phyloP scores from a whole-genome alignment of 2,329 filamentous ascomycete genomes.

The Colletotrichum navitas region DNA sequence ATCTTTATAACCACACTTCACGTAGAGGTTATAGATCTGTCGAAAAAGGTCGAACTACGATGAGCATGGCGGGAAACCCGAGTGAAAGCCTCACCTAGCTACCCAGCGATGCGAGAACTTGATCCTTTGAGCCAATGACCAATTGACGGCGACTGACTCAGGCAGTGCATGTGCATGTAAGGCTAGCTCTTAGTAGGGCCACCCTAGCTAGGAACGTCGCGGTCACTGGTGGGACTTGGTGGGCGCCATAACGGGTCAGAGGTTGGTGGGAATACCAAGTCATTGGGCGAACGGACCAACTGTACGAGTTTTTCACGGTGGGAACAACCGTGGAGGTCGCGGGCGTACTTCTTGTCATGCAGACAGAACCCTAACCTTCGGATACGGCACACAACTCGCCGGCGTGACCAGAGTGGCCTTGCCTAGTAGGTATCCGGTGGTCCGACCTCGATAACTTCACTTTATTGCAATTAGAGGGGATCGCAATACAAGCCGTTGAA shows the following conservation, averaged over 20 bases:
- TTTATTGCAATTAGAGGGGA: background rate
- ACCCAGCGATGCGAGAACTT: background rate
- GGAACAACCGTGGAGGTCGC: slow-evolving; percentile 3
- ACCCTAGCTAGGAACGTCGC: background rate
- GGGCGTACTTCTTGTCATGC: slow-evolving; percentile 6
- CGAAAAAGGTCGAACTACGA: background rate
- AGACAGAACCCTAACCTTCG: slow-evolving; percentile 14
- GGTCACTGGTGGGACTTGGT: slow-evolving; percentile 2
- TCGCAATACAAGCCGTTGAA: background rate
- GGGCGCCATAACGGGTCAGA: background rate
- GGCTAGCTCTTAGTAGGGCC: background rate
- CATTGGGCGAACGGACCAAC: slow-evolving; percentile 8
- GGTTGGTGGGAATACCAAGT: background rate
- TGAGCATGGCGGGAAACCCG: background rate
- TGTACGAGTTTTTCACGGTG: slow-evolving; percentile 11
- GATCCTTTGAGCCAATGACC: background rate
- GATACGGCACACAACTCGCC: slow-evolving; percentile 9
- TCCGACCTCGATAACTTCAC: background rate
- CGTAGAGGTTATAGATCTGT: background rate
- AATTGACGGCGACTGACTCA: background rate
- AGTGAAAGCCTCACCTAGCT: background rate
- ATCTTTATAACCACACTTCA: too few species aligned
- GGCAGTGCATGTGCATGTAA: background rate
- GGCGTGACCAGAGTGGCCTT: background rate
- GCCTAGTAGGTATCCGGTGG: background rate